phyloP scores from a whole-genome alignment of 2,329 filamentous ascomycete species.

The Sporothrix schenckii region DNA sequence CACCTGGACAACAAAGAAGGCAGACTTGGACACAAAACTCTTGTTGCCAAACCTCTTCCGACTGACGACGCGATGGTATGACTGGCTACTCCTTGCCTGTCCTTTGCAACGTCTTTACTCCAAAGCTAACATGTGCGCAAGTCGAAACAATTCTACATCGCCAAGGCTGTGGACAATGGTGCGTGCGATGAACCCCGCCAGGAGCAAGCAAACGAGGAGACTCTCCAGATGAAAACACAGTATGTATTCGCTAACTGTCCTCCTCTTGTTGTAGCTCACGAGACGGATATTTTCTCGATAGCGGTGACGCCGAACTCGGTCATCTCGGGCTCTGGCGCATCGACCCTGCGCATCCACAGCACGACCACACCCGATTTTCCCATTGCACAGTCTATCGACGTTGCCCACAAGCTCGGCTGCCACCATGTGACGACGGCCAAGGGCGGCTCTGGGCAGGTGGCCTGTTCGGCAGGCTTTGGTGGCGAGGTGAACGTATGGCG shows the following conservation, averaged over 20 bases:
- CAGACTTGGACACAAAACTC: not conserved
- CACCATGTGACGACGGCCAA: slow-evolving; percentile 79
- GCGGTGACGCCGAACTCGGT: slow-evolving; percentile 74
- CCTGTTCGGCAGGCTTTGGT: slow-evolving; percentile 84
- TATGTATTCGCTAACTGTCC: not conserved
- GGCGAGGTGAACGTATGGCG: slow-evolving; percentile 87
- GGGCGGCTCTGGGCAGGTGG: slow-evolving; percentile 65
- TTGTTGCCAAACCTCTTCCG: not conserved
- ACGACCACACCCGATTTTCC: slow-evolving; percentile 72
- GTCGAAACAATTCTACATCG: slow-evolving; percentile 98
- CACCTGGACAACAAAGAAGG: slow-evolving; percentile 28
- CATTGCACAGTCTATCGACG: slow-evolving; percentile 75
- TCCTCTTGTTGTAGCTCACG: slow-evolving; percentile 64
- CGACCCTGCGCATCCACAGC: slow-evolving; percentile 77
- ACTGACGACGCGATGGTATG: slow-evolving; percentile 21
- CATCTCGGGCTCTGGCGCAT: slow-evolving; percentile 82
- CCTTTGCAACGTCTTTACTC: not conserved
- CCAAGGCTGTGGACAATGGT: slow-evolving; percentile 88
- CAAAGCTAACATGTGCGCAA: slow-evolving; percentile 45
- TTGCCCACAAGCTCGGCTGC: slow-evolving; percentile 84
- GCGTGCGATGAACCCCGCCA: slow-evolving; percentile 34
- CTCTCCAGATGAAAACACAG: not conserved
- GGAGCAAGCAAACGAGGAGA: slow-evolving; percentile 32
- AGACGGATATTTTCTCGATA: slow-evolving; percentile 81
- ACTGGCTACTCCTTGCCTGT: no score